Percentiles rank a stretch among this genome's conserved stretches.
Conservation (phyloP, 202 grass and related monocot species). For the Zoysia matrella region DNA sequence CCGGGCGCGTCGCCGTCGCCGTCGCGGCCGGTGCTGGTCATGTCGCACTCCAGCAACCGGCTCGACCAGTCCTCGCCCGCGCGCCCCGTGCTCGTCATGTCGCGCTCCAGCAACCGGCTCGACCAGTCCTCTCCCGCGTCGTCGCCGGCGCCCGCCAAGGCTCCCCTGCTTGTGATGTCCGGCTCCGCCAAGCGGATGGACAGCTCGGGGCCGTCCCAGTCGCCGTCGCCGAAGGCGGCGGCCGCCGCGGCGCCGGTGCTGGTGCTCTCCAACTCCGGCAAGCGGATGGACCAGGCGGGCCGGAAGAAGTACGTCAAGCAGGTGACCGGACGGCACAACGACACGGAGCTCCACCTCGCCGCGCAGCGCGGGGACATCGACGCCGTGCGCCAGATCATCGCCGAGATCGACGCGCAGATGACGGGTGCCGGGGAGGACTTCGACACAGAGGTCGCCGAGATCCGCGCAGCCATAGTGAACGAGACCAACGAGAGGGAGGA, state of each 20-base stretch:
- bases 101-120: constrained; percentile 67
- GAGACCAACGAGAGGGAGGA: constrained; percentile 80
- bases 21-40: constrained; percentile 42
- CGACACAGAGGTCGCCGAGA: constrained; percentile 78
- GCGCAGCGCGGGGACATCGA: constrained; percentile 79
- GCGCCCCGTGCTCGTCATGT: constrained; percentile 55
- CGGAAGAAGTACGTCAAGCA: constrained; percentile 95
- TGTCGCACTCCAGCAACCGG: constrained; percentile 69
- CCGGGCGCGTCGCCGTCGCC: no score
- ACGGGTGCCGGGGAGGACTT: constrained; percentile 79
- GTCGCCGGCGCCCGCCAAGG: constrained; percentile 23
- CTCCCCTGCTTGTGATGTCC: constrained; percentile 52
- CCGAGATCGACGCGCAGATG: constrained; percentile 85
- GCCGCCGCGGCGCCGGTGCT: constrained; percentile 56
- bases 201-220: background rate
- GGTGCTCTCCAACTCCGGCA: constrained; percentile 89
- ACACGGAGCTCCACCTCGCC: constrained; percentile 93
- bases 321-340: constrained; percentile 87
- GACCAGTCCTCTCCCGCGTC: constrained; percentile 41
- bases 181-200: constrained; percentile 62
- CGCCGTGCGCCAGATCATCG: constrained; percentile 78
- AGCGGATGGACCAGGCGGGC: constrained; percentile 86
- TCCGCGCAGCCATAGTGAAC: constrained; percentile 81
- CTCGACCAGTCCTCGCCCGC: constrained; percentile 50
- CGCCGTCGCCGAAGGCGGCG: constrained; percentile 47